Conservation (phyloP, 306 rosid genomes). For the Citrullus colocynthis region DNA sequence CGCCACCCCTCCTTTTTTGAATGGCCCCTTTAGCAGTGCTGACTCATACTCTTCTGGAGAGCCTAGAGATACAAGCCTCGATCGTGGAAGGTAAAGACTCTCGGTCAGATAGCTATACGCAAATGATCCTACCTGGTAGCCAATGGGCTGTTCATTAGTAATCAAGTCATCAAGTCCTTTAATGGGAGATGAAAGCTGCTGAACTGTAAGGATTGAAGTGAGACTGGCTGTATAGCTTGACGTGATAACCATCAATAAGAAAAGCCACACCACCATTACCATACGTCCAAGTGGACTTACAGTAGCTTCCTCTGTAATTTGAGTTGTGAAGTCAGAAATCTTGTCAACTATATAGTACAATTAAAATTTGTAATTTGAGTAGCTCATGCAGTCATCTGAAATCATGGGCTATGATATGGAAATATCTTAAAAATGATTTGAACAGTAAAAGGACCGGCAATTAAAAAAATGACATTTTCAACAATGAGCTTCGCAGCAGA, state of each 20-base stretch:
- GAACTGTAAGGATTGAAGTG: slow-evolving; percentile 91
- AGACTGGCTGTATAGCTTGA: slow-evolving; percentile 91
- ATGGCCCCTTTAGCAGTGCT: slow-evolving; percentile 62
- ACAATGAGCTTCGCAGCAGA: not conserved
- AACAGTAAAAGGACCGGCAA: not conserved
- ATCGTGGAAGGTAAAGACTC: slow-evolving; percentile 37
- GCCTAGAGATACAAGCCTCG: slow-evolving; percentile 69
- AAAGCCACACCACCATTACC: slow-evolving; percentile 97
- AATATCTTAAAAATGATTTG: not conserved
- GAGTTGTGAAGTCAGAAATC: slow-evolving; percentile 11
- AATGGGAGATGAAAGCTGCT: slow-evolving; percentile 77
- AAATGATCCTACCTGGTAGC: slow-evolving; percentile 94
- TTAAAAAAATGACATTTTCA: not conserved
- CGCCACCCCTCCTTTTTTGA: slow-evolving; percentile 62
- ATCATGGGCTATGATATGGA: not conserved
- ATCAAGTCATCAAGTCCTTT: slow-evolving; percentile 83
- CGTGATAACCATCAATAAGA: slow-evolving; percentile 84
- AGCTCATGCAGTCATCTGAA: not conserved
- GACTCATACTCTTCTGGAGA: slow-evolving; percentile 74
- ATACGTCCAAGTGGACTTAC: slow-evolving; percentile 66
- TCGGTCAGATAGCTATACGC: slow-evolving; percentile 69
- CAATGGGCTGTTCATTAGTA: slow-evolving; percentile 60
- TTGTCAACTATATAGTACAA: not conserved
- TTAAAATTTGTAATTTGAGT: not conserved
- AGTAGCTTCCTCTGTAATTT: slow-evolving; percentile 63